Percentiles rank a stretch among this genome's conserved stretches.
Conservation (phyloP, 345 rosid genomes). For the Bretschneidera sinensis region DNA sequence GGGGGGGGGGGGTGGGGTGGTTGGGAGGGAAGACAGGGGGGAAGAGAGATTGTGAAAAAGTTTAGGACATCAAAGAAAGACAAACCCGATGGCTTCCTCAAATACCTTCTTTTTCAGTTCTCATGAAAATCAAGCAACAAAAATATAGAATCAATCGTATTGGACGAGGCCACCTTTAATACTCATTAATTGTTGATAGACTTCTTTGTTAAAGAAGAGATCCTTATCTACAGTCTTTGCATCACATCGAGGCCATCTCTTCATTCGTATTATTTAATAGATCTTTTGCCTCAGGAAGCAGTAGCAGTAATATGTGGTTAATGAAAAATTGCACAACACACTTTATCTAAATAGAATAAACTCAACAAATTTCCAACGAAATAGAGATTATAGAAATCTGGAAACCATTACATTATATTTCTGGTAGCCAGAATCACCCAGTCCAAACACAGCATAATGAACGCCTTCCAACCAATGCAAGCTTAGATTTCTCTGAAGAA, state of each 20-base stretch:
- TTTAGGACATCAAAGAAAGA: too few relatives aligned
- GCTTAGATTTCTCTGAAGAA: conserved; percentile 59
- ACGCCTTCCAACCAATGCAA: conserved; percentile 62
- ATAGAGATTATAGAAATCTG: neutral
- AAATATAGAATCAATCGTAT: too few relatives aligned
- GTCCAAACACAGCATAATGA: conserved; percentile 77
- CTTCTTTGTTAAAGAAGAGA: neutral
- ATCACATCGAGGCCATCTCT: neutral
- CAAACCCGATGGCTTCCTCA: too few relatives aligned
- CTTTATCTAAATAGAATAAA: neutral
- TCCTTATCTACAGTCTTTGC: neutral
- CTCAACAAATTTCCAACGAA: neutral
- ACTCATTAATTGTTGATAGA: neutral
- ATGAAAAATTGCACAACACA: too few relatives aligned
- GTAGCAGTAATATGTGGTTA: too few relatives aligned
- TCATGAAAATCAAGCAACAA: too few relatives aligned
- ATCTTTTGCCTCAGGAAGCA: neutral
- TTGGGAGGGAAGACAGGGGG: too few relatives aligned
- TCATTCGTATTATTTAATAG: neutral
- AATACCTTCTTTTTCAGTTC: too few relatives aligned
- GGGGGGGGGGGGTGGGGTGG: too few relatives aligned
- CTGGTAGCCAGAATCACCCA: conserved; percentile 92
- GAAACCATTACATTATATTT: conserved; percentile 60
- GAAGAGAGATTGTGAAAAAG: too few relatives aligned
- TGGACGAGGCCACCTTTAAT: too few relatives aligned